Evolutionary conservation across 2,329 filamentous ascomycete genomes (phyloP), one percentile per base, ranked within the genome.

Genomic region (Camillea tinctor): DNA sequence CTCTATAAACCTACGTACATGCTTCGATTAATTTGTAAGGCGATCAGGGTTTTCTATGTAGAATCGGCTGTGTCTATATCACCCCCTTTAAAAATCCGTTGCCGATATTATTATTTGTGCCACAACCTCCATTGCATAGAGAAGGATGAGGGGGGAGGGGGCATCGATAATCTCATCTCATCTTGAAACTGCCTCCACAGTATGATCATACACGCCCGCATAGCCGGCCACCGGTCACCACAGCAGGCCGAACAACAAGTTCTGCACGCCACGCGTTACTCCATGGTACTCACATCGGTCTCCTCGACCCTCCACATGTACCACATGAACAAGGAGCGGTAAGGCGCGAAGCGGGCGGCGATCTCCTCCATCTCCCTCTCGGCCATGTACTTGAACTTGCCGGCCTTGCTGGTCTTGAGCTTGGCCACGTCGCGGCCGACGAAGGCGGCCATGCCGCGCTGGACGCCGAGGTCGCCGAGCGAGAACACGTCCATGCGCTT

Each of bases 371-470:
- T 98, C 62, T 98, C 95, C 72, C 87, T 85, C 77, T 98, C 95
- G 40, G 84, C 85, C 93, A 98, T 97, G 75, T 98, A 99, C 80
- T 98, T 98, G 89, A 93, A 98, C 79, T 98, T 98, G 51, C 91
- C 91, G 23, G 87, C 88, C 65, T 87, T 91, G 40, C 24, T 40
- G 20, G 26, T 66, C 77, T 96, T 97, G 60, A 97, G 78, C 76
- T 94, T 96, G 52, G 81, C 85, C 21, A 98, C 87, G 73, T 98
- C 92, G 60, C 85, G 86, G 1, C 95, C 95, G 53, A 88, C 82
- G 72, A 95, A 93, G 0, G 90, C 88, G 1, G 95, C 95, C 88
- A 97, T 96, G 9, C 95, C 95, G 70, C 93, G 82, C 84, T 98
- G 95, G 52, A 99, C 92, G 4, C 95, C 95, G 63, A 99, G 77